Evolutionary conservation across 805 yeast species (phyloP), one percentile per base, ranked within the genome.

Genomic region (Clavispora carvajalis): DNA sequence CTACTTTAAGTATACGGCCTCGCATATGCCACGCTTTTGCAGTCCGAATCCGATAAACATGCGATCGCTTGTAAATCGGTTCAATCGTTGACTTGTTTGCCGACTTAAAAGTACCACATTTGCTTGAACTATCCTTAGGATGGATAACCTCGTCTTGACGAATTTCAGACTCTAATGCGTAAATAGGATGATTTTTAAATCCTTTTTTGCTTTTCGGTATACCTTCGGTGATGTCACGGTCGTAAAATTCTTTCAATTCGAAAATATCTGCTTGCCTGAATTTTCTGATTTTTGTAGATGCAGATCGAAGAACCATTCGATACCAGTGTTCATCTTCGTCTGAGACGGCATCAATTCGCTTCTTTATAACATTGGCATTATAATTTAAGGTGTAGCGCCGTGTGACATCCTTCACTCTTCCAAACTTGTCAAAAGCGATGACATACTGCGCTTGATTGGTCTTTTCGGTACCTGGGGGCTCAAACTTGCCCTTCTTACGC

Each of bases 151-250:
- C 96, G 55, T 82, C 84, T 38, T 76, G 73, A 36, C 74, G 73
- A 24, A 93, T 57, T 48, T 89, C 95, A 3, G 79, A 71, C 57
- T 86, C 95, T 11, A 93, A 58, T 0, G 84, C 93, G 59, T 82
- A 93, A 11, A 80, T 61, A 0, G 99, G 99, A 60, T 93, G 99
- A 37, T 81, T 81, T 38, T 80, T 81, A 58, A 90, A 86, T 49
- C 89, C 97, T 38, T 80, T 82, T 19, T 88, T 65, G 52, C 78
- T 85, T 40, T 80, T 80, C 0, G 99, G 99, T 74, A 91, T 81
- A 0, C 95, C 96, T 55, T 93, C 98, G 22, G 73, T 67, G 13
- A 76, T 63, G 34, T 85, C 82, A 39, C 85, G 67, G 37, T 77
- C 73, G 25, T 69, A 60, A 36, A 88, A 78, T 45, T 81, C 85